Evolutionary conservation across 306 rosid species (phyloP), one percentile per base, ranked within the genome.

Genomic region (Lathyrus aphaca): DNA sequence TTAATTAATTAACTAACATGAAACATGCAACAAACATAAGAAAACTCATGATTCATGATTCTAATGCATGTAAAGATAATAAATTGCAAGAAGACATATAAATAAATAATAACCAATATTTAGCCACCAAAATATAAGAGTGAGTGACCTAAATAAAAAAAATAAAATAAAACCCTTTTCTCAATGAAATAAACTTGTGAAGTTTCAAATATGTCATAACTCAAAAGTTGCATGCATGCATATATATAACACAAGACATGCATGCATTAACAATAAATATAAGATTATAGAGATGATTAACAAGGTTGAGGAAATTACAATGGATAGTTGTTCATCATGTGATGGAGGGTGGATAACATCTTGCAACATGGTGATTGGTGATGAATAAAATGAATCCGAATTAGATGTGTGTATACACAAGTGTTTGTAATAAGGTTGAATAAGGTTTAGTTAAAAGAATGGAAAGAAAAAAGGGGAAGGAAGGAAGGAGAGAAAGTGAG

Each of bases 281-380:
- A 42, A 75, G 48, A 69, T 14, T 17, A 45, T 29, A 45, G 14
- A 72, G 44, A 48, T 11, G 21, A 59, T 38, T 40, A 11, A 40
- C 0, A 76, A 74, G 76, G 51, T 68, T 59, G 61, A 71, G 66
- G 69, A 6, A 23, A 72, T 83, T 86, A 86, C 91, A 71, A 77
- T 64, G 81, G 83, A 50, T 49, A 79, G 76, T 60, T 81, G 82
- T 42, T 82, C 86, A 19, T 73, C 65, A 65, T 80, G 77, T 15
- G 69, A 67, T 70, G 81, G 75, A 17, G 83, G 84, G 42, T 72
- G 83, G 74, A 82, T 82, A 60, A 86, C 88, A 78, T 86, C 90
- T 72, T 82, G 85, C 86, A 84, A 78, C 96, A 84, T 89, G 77
- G 42, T 81, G 82, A 23, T n/a, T 86, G 77, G 42, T 79, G 82